phyloP scores from a whole-genome alignment of 2,329 filamentous ascomycete genomes.

The Rhinocladiella similis region DNA sequence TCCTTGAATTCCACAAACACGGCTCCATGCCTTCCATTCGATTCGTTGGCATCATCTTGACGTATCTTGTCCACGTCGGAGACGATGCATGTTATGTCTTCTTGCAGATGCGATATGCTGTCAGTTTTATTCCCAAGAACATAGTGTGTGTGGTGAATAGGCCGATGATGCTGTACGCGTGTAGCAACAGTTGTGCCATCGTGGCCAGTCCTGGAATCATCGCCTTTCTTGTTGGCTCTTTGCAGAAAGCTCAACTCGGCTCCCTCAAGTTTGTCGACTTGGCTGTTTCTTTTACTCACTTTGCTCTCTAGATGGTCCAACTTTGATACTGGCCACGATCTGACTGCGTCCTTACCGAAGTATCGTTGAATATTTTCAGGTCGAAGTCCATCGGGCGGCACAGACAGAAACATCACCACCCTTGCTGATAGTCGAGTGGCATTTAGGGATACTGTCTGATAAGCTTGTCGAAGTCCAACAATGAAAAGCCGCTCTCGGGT shows the following conservation, averaged over 20 bases:
- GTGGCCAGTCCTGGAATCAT: slow-evolving; percentile 1
- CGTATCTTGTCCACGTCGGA: slow-evolving; percentile 63
- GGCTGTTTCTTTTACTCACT: slow-evolving; percentile 75
- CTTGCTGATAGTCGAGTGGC: slow-evolving; percentile 81
- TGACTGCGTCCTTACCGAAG: slow-evolving; percentile 73
- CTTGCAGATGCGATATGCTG: slow-evolving; percentile 65
- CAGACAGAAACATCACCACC: slow-evolving; percentile 83
- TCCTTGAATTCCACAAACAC: slow-evolving; percentile 88
- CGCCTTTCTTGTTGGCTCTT: slow-evolving; percentile 57
- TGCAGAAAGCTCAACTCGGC: slow-evolving; percentile 88
- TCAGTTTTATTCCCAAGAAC: slow-evolving; percentile 58
- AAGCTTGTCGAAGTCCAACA: slow-evolving; percentile 87
- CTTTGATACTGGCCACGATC: slow-evolving; percentile 80
- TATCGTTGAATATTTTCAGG: slow-evolving; percentile 72
- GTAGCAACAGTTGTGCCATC: background rate
- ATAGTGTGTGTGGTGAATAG: slow-evolving; percentile 67
- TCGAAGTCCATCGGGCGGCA: slow-evolving; percentile 75
- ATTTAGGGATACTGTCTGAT: slow-evolving; percentile 80
- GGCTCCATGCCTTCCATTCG: slow-evolving; percentile 51
- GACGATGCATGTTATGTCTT: slow-evolving; percentile 69
- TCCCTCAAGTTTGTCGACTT: slow-evolving; percentile 74
- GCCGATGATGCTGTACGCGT: slow-evolving; percentile 50
- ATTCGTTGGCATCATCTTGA: slow-evolving; percentile 9
- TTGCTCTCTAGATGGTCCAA: slow-evolving; percentile 74
- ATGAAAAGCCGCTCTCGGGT: slow-evolving; percentile 87